Evolutionary conservation across 768 basidiomycete genomes (phyloP).

Genomic region (Agaricus bisporus): DNA sequence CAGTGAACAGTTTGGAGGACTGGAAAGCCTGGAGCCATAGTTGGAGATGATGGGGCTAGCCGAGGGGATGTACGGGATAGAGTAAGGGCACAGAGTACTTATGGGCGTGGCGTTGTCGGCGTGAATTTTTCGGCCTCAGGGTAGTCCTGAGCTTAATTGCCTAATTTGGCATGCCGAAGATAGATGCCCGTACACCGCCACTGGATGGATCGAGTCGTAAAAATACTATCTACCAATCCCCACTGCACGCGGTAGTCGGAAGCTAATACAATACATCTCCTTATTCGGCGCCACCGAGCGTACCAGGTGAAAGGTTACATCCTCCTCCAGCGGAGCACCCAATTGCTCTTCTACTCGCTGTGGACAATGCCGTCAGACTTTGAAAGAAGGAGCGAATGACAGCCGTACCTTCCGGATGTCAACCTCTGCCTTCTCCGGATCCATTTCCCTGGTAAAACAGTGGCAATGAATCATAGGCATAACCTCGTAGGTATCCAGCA

Average conservation of each 20-base stretch:
- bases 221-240: conserved; percentile 20
- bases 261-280: conserved; percentile 96
- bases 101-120: conserved; percentile 10
- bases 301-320: conserved; percentile 63
- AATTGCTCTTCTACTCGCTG: conserved; percentile 72
- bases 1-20: conserved; percentile 47
- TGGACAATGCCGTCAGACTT: conserved; percentile 13
- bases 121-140: conserved; percentile 29
- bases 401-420: conserved; percentile 80
- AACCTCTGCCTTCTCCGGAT: conserved; percentile 53
- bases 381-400: neutral
- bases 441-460: conserved; percentile 89
- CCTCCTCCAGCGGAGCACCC: conserved; percentile 43
- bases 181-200: neutral
- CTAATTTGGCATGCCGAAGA: conserved; percentile 5
- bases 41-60: conserved; percentile 23
- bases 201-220: neutral
- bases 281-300: conserved; percentile 94
- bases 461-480: conserved; percentile 96
- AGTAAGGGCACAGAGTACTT: conserved; percentile 13
- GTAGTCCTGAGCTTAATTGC: conserved; percentile 17
- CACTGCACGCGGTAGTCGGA: conserved; percentile 42
- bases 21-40: conserved; percentile 33
- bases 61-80: conserved; percentile 11
- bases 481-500: conserved; percentile 42